Conservation (phyloP, 805 yeast species). For the Candida nitratophila region DNA sequence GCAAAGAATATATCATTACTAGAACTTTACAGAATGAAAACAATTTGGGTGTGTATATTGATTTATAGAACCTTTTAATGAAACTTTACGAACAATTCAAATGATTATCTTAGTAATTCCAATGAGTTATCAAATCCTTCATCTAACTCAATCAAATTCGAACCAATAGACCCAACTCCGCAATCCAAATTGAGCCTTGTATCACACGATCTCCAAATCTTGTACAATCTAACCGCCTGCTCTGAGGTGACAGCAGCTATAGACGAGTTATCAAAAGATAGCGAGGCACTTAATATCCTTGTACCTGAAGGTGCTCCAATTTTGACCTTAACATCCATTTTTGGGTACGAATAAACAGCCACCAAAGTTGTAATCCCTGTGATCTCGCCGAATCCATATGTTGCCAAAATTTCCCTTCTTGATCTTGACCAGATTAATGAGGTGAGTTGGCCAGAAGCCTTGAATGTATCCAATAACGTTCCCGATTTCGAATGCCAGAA, state of each 20-base stretch:
- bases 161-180: conserved; percentile 41
- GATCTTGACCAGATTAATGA: conserved; percentile 69
- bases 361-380: conserved; percentile 42
- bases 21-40: no score
- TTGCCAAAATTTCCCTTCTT: conserved; percentile 60
- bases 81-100: neutral
- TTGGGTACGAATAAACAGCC: conserved; percentile 62
- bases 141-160: conserved; percentile 47
- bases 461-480: conserved; percentile 48
- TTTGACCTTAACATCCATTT: conserved; percentile 38
- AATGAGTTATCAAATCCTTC: conserved; percentile 41
- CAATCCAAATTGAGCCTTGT: conserved; percentile 26
- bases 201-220: conserved; percentile 51
- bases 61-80: no score
- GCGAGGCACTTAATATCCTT: conserved; percentile 59
- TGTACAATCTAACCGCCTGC: conserved; percentile 67
- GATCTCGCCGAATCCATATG: conserved; percentile 70
- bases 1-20: no score
- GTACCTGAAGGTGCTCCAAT: conserved; percentile 42
- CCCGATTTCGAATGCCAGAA: conserved; percentile 88
- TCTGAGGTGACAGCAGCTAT: conserved; percentile 76
- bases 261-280: conserved; percentile 55
- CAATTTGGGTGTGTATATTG: no score
- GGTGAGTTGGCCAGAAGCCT: conserved; percentile 71
- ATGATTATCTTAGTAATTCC: conserved; percentile 19